Evolutionary conservation across 345 rosid genomes (phyloP).

Genomic region (Turnera subulata): DNA sequence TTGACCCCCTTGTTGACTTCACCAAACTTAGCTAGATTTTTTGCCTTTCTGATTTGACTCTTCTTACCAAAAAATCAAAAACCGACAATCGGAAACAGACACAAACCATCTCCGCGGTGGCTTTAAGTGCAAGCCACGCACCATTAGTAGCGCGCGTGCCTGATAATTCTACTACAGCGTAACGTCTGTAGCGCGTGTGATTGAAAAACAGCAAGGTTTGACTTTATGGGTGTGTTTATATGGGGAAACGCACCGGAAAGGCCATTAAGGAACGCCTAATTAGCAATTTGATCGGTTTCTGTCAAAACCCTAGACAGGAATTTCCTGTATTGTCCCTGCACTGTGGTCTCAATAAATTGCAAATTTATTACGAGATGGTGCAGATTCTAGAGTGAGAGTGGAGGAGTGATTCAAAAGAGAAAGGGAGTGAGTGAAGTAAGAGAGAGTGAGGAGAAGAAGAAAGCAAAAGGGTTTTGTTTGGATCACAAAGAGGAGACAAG

Average conservation of each 20-base stretch:
- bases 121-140: not conserved
- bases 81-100: not conserved
- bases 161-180: too few species aligned
- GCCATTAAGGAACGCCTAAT: constrained; percentile 15
- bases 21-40: too few species aligned
- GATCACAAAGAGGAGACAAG: too few species aligned
- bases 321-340: constrained; percentile 37
- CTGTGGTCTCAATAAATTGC: constrained; percentile 39
- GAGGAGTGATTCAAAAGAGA: not conserved
- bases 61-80: not conserved
- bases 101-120: too few species aligned
- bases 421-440: not conserved
- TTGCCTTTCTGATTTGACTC: not conserved
- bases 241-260: constrained; percentile 17
- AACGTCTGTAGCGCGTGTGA: not conserved
- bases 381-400: constrained; percentile 14
- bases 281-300: constrained; percentile 26
- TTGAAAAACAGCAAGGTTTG: constrained; percentile 20
- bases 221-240: constrained; percentile 16
- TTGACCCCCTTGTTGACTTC: too few species aligned
- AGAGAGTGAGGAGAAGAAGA: not conserved
- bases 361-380: constrained; percentile 42
- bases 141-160: not conserved
- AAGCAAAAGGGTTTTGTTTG: not conserved
- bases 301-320: constrained; percentile 18